Base-by-base conservation (phyloP, 192 early-diverging fungal species). In the Linnemannia zychae region DNA sequence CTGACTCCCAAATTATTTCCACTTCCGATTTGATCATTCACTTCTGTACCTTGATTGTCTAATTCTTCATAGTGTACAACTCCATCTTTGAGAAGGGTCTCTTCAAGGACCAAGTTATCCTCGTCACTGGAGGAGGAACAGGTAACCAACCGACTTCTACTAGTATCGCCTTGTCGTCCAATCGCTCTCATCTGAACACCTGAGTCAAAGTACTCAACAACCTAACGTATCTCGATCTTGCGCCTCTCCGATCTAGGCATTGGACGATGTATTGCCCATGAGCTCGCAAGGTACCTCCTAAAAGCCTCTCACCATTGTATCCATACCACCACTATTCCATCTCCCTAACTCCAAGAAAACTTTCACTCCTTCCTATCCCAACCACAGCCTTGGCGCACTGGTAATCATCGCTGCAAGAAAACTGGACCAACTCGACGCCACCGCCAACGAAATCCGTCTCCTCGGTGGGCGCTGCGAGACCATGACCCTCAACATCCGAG, bases 41-140 rank as follows among this genome's bases (percentile, higher is more conserved):
- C 28, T 13, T 2, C 31, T 31, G 24, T 31, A 9, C 15, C 28
- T 11, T 33, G 13, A 9, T 31, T 24, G 12, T 28, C 48, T 49
- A 2, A 2, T 49, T 49, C 16, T 49, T 49, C 17, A 12, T 28
- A 81, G 67, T 22, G 16, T 81, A 81, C 24, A 31, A 49, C 20
- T 75, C 79, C 0, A 38, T 81, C 24, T 81, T 81, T n/a, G 75
- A 65, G 22, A 75, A 75, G 40, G 73, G 75, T 37, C 67, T 81
- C 0, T 65, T 81, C 79, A 74, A 81, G 9, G 73, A 52, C 33
- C 40, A 81, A 22, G 79, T 81, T 34, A 52, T 53, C 47, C 40
- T 76, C 28, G 74, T 81, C 44, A 75, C 80, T 9, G 80, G 80
- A 18, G 80, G 80, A 24, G 69, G 80, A 50, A 81, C 79, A 34